These are phyloP conservation scores for Syzygium aromaticum DNA, from an alignment of 345 rosid genomes.

Conservation along the genomic window DNA sequence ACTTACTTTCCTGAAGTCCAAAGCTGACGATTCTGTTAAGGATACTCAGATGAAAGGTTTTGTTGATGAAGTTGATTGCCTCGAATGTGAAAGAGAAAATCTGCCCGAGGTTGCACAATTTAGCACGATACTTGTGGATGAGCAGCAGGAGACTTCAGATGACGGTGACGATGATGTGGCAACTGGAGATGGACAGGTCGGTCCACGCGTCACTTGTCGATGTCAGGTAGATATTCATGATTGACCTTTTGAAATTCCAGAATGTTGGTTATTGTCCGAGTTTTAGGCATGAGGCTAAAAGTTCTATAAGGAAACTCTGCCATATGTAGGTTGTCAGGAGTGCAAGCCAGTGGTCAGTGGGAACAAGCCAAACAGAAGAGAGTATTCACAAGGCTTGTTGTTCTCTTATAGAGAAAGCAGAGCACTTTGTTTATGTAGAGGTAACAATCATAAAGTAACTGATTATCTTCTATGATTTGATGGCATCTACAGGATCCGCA, in stretches of 20 bases:
- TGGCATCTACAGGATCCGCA: neutral
- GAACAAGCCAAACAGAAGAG: conserved; percentile 78
- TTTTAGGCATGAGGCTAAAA: neutral
- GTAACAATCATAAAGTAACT: conserved; percentile 16
- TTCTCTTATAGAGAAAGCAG: conserved; percentile 68
- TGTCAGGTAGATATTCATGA: conserved; percentile 54
- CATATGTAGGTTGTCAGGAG: conserved; percentile 61
- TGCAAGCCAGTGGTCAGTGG: conserved; percentile 91
- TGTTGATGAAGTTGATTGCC: conserved; percentile 14
- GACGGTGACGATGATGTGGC: conserved; percentile 21
- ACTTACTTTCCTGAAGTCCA: conserved; percentile 12
- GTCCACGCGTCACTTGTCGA: conserved; percentile 45
- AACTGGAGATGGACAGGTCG: conserved; percentile 26
- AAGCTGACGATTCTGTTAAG: conserved; percentile 12
- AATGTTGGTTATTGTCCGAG: neutral
- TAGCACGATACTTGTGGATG: conserved; percentile 25
- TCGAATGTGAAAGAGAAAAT: conserved; percentile 12
- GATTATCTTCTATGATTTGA: neutral
- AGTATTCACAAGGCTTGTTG: conserved; percentile 85
- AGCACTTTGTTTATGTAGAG: conserved; percentile 90
- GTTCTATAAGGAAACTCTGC: neutral
- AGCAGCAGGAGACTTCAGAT: conserved; percentile 20
- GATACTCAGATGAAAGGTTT: conserved; percentile 11
- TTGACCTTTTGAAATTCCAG: neutral
- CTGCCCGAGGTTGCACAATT: conserved; percentile 1